Evolutionary conservation across 345 rosid species (phyloP), one percentile per base, ranked within the genome.

Genomic region (Trapa incisa): DNA sequence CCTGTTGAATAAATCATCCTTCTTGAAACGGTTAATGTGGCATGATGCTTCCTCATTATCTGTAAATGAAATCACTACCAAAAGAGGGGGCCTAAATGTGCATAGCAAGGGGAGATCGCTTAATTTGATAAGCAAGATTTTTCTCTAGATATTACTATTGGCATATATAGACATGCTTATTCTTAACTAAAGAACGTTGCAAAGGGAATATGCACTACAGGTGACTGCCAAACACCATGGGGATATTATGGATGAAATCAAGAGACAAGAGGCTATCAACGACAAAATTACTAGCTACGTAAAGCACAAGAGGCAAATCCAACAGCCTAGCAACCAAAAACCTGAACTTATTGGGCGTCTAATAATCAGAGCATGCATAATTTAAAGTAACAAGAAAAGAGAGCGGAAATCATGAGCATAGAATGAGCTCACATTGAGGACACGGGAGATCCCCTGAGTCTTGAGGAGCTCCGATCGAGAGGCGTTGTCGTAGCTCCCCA

Each of bases 401-500:
- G 15, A 10, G 16, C 36, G 11, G 37, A 29, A n/a, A 2, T n/a
- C 22, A 35, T 37, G 37, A 42, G 36, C 56, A 45, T n/a, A 2
- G 17, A 45, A 4, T 5, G 5, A 7, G 22, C 45, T n/a, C 61
- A 94, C 99, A 81, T 94, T 94, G 77, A 94, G 99, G 67, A 91
- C 75, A 37, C 91, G 89, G 73, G 96, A 75, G 45, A 94, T 91
- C 65, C 99, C 96, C 67, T 81, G 95, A 68, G 95, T 73, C 77
- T 89, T 89, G 68, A 94, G 99, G 61, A 94, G 82, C 81, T 89
- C 99, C 17, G 99, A 86, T 68, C 96, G 91, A 61, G 99, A 94
- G 52, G 99, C 99, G 93, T 94, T 87, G 75, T 94, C 96, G 81
- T 94, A 94, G 80, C 96, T 91, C 0, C 99, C 99, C 70, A 94